Evolutionary conservation across 2,329 filamentous ascomycete genomes (phyloP).

Genomic region (Diaporthe aspalathi): DNA sequence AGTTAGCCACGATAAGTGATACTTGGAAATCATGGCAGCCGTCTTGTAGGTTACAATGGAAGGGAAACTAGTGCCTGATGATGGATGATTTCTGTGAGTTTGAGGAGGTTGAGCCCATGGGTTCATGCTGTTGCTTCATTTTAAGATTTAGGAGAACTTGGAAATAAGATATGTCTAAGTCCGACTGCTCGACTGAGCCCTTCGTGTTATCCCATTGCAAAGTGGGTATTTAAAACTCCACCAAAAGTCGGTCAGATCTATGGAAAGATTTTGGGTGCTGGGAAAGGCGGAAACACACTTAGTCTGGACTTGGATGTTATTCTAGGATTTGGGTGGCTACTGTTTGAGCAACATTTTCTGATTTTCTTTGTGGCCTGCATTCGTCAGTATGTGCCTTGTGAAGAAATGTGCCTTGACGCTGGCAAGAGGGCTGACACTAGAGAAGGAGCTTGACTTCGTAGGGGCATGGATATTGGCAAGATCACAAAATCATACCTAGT

Average conservation of each 20-base stretch:
- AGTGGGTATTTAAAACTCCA: slow-evolving; percentile 2
- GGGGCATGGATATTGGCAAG: not conserved
- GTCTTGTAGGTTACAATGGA: too few relatives aligned
- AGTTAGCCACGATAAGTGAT: not conserved
- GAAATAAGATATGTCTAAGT: slow-evolving; percentile 6
- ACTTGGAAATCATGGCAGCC: not conserved
- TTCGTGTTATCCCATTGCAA: not conserved
- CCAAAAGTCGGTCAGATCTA: not conserved
- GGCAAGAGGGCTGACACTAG: not conserved
- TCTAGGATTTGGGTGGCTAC: too few relatives aligned
- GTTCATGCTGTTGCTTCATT: not conserved
- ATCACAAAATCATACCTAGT: too few relatives aligned
- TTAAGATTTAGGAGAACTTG: not conserved
- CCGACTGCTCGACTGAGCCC: not conserved
- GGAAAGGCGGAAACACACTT: not conserved
- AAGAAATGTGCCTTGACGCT: not conserved
- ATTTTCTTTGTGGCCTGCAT: too few relatives aligned
- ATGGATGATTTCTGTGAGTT: not conserved
- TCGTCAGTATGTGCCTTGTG: too few relatives aligned
- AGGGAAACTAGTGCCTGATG: not conserved
- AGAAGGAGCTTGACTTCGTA: not conserved
- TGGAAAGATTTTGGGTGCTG: not conserved
- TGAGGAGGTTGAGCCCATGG: not conserved
- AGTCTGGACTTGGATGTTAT: not conserved
- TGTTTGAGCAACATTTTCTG: too few relatives aligned